phyloP scores from a whole-genome alignment of 768 basidiomycete genomes.

The Tricholoma sp. region DNA sequence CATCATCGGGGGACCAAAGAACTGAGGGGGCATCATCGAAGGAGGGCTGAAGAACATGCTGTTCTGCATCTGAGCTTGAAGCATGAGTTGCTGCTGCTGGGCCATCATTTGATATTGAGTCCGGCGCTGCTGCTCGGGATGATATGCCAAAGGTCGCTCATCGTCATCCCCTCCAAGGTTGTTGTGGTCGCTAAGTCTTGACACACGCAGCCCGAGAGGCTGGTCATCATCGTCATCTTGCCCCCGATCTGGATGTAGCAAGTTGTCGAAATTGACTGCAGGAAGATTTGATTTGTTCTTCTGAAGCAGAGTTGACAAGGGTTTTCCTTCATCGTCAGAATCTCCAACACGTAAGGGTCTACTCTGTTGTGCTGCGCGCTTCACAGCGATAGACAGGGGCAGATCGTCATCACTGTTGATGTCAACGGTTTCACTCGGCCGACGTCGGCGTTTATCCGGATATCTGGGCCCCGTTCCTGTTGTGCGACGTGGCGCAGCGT shows the following conservation, averaged over 20 bases:
- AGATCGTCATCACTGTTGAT: constrained; percentile 77
- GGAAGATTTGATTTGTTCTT: constrained; percentile 40
- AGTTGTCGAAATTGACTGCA: constrained; percentile 36
- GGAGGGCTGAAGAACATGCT: constrained; percentile 68
- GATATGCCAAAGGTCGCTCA: constrained; percentile 63
- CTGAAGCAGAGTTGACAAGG: constrained; percentile 56
- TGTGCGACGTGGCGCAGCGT: constrained; percentile 48
- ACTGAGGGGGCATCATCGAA: constrained; percentile 65
- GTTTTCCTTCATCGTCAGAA: constrained; percentile 64
- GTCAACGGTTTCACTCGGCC: constrained; percentile 18
- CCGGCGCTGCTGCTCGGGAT: constrained; percentile 75
- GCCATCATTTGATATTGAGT: constrained; percentile 59
- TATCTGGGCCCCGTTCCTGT: constrained; percentile 57
- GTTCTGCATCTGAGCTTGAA: constrained; percentile 73
- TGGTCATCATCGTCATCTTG: constrained; percentile 57
- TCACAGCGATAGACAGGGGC: constrained; percentile 63
- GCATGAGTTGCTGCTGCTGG: constrained; percentile 58
- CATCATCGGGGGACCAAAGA: constrained; percentile 55
- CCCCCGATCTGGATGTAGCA: constrained; percentile 19
- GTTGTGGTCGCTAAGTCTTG: constrained; percentile 35
- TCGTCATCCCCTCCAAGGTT: constrained; percentile 50
- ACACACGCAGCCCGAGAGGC: constrained; percentile 67
- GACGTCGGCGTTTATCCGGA: constrained; percentile 25
- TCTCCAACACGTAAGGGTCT: constrained; percentile 28
- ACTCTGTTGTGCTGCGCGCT: constrained; percentile 46